A percentile compares a stretch with the other conserved stretches of the same genome.
Conservation (phyloP, 2,329 filamentous ascomycete species). For the Ophiostoma perfectum region DNA sequence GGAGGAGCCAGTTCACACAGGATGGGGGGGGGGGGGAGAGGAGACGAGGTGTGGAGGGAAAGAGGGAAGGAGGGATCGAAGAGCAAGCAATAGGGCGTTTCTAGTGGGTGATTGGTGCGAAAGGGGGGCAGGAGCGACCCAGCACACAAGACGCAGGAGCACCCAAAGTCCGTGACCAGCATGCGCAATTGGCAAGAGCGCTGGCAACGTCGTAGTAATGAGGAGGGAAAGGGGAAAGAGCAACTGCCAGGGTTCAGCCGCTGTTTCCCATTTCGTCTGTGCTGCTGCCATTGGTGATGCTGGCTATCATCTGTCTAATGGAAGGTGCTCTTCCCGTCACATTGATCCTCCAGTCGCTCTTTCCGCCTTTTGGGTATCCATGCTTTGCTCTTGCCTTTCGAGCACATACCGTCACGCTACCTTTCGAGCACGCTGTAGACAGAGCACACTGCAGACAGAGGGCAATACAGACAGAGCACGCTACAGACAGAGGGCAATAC, state of each 20-base stretch:
- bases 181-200: slow-evolving; percentile 9
- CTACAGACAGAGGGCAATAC: no score
- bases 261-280: slow-evolving; percentile 4
- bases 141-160: not conserved
- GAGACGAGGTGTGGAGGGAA: slow-evolving; percentile 15
- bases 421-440: no score
- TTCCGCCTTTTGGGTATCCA: not conserved
- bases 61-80: slow-evolving; percentile 14
- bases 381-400: not conserved
- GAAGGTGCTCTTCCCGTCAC: not conserved
- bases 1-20: not conserved
- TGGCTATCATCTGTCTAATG: not conserved
- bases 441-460: no score
- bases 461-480: no score
- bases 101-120: slow-evolving; percentile 1
- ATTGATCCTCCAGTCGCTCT: no score
- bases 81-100: slow-evolving; percentile 2
- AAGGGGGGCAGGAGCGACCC: slow-evolving; percentile 15
- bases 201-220: slow-evolving; percentile 2
- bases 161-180: not conserved
- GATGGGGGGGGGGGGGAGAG: slow-evolving; percentile 9
- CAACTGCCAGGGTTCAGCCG: slow-evolving; percentile 20
- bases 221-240: not conserved
- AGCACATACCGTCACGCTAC: no score
- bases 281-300: slow-evolving; percentile 7